Evolutionary conservation across 2,329 filamentous ascomycete species (phyloP), one percentile per base, ranked within the genome.

Genomic region (Fusarium nodosum): DNA sequence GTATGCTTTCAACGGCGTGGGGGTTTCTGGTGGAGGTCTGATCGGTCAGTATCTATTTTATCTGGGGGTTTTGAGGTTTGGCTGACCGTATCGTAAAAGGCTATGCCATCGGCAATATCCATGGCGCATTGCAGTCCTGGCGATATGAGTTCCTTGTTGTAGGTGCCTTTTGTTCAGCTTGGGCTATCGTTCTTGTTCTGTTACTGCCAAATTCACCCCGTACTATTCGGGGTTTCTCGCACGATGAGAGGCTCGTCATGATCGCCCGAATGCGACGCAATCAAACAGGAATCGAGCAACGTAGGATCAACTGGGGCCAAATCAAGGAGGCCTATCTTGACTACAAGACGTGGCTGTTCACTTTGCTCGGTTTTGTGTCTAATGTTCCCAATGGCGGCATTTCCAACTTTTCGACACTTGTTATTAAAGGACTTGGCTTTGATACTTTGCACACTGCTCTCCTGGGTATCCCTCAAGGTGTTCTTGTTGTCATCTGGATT

Each of bases 71-170:
- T n/a, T n/a, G 9, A n/a, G 24, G 6, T 10, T 55, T 13, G 10
- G 16, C 41, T 59, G 33, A 60, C 10, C 2, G 7, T n/a, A 22
- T 30, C 5, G 7, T 9, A 6, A 22, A 8, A 75, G 78, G 86
- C 0, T 90, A 87, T 58, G 88, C 84, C 0, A 90, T 90, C 46
- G 88, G 88, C 2, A 82, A 88, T 66, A 88, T 88, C 68, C 80
- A 82, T 39, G 87, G 86, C 16, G 79, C 82, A 2, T 80, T 91
- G 22, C 81, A 84, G 0, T 86, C 84, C 0, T 92, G 89, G 89
- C 87, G 87, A 72, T 91, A 89, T 67, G 88, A 91, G 56, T 92
- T 92, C 73, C 77, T 92, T 18, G 84, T 92, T n/a, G 88, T 88
- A 6, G 82, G 82, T 10, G 81, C 86, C 1, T 80, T 90, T 13